A percentile compares a stretch with the other conserved stretches of the same genome.
phyloP scores from a whole-genome alignment of 2,329 filamentous ascomycete genomes.

The Aspergillus spinulosporus region DNA sequence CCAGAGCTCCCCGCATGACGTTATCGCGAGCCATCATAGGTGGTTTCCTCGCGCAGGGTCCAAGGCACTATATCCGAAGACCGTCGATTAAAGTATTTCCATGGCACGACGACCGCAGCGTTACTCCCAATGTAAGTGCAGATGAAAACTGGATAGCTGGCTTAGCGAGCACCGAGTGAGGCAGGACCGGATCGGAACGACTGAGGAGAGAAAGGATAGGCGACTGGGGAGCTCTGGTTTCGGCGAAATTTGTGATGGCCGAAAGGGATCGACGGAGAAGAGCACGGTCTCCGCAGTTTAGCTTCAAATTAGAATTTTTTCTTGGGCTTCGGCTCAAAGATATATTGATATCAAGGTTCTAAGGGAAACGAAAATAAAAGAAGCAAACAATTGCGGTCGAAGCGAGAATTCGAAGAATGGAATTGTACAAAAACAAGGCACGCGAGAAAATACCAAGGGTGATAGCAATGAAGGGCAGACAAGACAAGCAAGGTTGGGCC shows the following conservation, averaged over 20 bases:
- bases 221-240: background rate
- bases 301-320: background rate
- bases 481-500: background rate
- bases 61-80: conserved; percentile 20
- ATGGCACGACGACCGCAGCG: conserved; percentile 31
- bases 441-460: conserved; percentile 9
- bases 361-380: background rate
- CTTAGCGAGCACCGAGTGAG: conserved; percentile 3
- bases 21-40: conserved; percentile 39
- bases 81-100: conserved; percentile 32
- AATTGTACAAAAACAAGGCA: conserved; percentile 19
- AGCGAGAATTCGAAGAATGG: conserved; percentile 12
- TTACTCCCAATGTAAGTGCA: conserved; percentile 14
- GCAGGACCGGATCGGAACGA: conserved; percentile 8
- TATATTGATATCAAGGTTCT: background rate
- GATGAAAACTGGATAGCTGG: conserved; percentile 3
- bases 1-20: conserved; percentile 46
- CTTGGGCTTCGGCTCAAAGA: background rate
- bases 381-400: conserved; percentile 9
- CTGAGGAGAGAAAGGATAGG: conserved; percentile 8
- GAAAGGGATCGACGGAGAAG: conserved; percentile 22
- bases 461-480: conserved; percentile 8
- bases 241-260: conserved; percentile 11
- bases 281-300: conserved; percentile 11
- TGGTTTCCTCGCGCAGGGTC: conserved; percentile 24